Base-by-base conservation (phyloP, 805 yeast species). In the Myxozyma neotropica region DNA sequence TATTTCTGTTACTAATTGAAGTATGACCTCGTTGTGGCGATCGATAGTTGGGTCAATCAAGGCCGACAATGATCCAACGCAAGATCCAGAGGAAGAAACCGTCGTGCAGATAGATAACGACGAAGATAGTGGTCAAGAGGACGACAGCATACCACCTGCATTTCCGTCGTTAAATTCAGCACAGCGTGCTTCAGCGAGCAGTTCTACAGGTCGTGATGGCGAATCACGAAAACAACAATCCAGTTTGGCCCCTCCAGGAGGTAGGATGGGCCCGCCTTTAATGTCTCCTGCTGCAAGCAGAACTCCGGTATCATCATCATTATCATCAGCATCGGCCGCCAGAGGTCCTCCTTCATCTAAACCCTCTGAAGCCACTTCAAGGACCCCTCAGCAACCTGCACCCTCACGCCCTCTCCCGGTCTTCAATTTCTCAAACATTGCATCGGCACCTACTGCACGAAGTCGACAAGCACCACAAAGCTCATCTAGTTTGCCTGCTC, bases 101-200 rank as follows among this genome's bases (percentile, higher is more conserved):
- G 24, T 35, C n/a, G 33, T 4, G 21, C 21, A 24, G 19, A 13
- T 21, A n/a, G 35, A 24, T 3, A n/a, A 44, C 3, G 35, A 15
- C 48, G 35, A 26, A n/a, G 55, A 40, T 13, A 46, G 40, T 27
- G 53, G 59, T 19, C 21, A 21, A 7, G 46, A 57, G 6, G 44
- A 27, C n/a, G 23, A 49, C 17, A 38, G 42, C 23, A 27, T 26
- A 10, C 57, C 63, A 6, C 52, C 64, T 12, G 43, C 44, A 1
- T 59, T 61, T 49, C 65, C 65, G 1, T 44, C 65, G 3, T 42
- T 51, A 27, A 26, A 60, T 33, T 61, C 65, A 1, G 58, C 61
- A 8, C 65, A 61, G 42, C 46, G 65, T 12, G 59, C 57, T 21
- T 36, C 44, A 5, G 21, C 17, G 33, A 29, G 52, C 6, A 13